Conservation (phyloP, 441 rosid genomes). For the Pelargonium hybrid region DNA sequence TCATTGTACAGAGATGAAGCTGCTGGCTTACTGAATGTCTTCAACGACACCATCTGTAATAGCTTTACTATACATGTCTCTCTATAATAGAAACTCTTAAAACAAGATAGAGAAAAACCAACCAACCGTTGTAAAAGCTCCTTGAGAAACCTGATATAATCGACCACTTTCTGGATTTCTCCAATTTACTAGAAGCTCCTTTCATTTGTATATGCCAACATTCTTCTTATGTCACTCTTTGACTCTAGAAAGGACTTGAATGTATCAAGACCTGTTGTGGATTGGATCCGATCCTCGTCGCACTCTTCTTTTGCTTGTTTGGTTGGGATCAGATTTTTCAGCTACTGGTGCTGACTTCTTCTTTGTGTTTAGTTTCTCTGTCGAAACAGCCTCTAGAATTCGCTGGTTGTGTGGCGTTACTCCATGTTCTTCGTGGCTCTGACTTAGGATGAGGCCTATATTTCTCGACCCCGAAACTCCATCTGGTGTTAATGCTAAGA, state of each 20-base stretch:
- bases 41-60: slow-evolving; percentile 21
- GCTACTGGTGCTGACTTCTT: slow-evolving; percentile 28
- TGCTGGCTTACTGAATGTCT: slow-evolving; percentile 21
- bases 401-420: slow-evolving; percentile 26
- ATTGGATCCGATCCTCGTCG: slow-evolving; percentile 89
- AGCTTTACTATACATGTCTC: slow-evolving; percentile 37
- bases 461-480: slow-evolving; percentile 36
- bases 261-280: slow-evolving; percentile 59
- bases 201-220: slow-evolving; percentile 24
- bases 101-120: slow-evolving; percentile 22
- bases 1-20: slow-evolving; percentile 25
- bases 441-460: slow-evolving; percentile 24
- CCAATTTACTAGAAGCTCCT: slow-evolving; percentile 30
- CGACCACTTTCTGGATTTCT: slow-evolving; percentile 21
- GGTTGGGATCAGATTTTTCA: slow-evolving; percentile 34
- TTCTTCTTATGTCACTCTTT: slow-evolving; percentile 23
- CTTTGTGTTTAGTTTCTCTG: slow-evolving; percentile 25
- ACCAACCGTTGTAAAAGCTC: slow-evolving; percentile 25
- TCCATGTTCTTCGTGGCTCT: slow-evolving; percentile 24
- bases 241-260: slow-evolving; percentile 22
- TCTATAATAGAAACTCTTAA: slow-evolving; percentile 23
- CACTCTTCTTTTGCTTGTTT: slow-evolving; percentile 69
- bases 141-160: slow-evolving; percentile 22
- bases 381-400: slow-evolving; percentile 29
- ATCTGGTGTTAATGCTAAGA: slow-evolving; percentile 36